A percentile compares a stretch with the other conserved stretches of the same genome.
Evolutionary conservation across 257 asterid species (phyloP).

Genomic region (Solanum arcanum): DNA sequence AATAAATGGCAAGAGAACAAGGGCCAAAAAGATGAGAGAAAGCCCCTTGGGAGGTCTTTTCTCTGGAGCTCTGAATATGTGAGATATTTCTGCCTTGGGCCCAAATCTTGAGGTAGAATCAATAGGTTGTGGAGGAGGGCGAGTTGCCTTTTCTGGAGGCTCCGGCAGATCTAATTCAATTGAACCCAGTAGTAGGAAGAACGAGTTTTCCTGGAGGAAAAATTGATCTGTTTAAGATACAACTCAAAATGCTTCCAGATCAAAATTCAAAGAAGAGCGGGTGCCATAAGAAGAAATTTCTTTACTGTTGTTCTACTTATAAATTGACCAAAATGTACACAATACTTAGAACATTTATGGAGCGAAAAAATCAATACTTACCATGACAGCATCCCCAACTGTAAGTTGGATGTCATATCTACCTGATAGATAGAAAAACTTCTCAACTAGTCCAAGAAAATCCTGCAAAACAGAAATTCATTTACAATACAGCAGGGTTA

Average conservation of each 20-base stretch:
- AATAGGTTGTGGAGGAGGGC: slow-evolving; percentile 76
- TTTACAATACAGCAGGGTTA: slow-evolving; percentile 10
- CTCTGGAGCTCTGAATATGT: slow-evolving; percentile 83
- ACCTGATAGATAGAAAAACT: slow-evolving; percentile 81
- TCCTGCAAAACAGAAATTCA: slow-evolving; percentile 49
- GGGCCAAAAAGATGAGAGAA: slow-evolving; percentile 65
- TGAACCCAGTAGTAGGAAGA: slow-evolving; percentile 63
- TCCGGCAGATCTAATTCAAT: slow-evolving; percentile 85
- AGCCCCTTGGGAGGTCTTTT: slow-evolving; percentile 80
- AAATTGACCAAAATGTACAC: neutral
- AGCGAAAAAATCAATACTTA: slow-evolving; percentile 21
- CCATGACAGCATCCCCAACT: slow-evolving; percentile 89
- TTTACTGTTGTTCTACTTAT: neutral
- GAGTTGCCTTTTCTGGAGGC: slow-evolving; percentile 88
- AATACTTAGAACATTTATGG: neutral
- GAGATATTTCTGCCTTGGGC: slow-evolving; percentile 83
- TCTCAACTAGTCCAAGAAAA: slow-evolving; percentile 95
- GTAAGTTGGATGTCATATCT: slow-evolving; percentile 76
- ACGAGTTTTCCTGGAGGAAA: slow-evolving; percentile 80
- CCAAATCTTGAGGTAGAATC: slow-evolving; percentile 69
- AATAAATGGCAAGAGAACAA: slow-evolving; percentile 64
- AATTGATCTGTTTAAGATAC: neutral
- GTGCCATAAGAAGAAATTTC: neutral
- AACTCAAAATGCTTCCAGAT: slow-evolving; percentile 47
- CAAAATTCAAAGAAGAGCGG: slow-evolving; percentile 57